Conservation (phyloP, 1,139 yeast species). For the Candida buenavistaensis region DNA sequence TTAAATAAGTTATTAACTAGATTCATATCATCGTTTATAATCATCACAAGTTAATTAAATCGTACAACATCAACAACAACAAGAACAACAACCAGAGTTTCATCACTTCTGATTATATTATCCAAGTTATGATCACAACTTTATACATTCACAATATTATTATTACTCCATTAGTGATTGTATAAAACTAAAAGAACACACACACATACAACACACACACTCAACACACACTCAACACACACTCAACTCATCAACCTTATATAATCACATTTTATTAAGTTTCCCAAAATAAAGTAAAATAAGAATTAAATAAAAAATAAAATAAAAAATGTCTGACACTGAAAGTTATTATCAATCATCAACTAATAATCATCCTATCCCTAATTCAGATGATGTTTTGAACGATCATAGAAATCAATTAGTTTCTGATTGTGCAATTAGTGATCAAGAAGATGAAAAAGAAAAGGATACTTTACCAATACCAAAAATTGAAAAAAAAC, state of each 20-base stretch:
- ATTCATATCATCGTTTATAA: constrained; percentile 5
- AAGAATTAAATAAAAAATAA: too few species aligned
- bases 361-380: constrained; percentile 24
- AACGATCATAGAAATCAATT: constrained; percentile 57
- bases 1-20: constrained; percentile 5
- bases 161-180: background rate
- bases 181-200: background rate
- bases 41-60: constrained; percentile 6
- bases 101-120: too few species aligned
- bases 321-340: constrained; percentile 40
- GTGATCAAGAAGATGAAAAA: constrained; percentile 10
- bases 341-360: constrained; percentile 43
- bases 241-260: too few species aligned
- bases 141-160: background rate
- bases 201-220: too few species aligned
- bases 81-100: too few species aligned
- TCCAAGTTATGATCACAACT: constrained; percentile 8
- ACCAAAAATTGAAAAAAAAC: constrained; percentile 1
- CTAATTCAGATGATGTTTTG: constrained; percentile 47
- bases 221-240: background rate
- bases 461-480: background rate
- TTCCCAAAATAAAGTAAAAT: background rate
- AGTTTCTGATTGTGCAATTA: constrained; percentile 26
- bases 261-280: too few species aligned
- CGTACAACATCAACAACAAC: too few species aligned